Percentiles rank a stretch among this genome's conserved stretches.
These are phyloP conservation scores for Ascochyta clinopodiicola DNA, from an alignment of 2,329 filamentous ascomycete genomes.

Conservation along the genomic window DNA sequence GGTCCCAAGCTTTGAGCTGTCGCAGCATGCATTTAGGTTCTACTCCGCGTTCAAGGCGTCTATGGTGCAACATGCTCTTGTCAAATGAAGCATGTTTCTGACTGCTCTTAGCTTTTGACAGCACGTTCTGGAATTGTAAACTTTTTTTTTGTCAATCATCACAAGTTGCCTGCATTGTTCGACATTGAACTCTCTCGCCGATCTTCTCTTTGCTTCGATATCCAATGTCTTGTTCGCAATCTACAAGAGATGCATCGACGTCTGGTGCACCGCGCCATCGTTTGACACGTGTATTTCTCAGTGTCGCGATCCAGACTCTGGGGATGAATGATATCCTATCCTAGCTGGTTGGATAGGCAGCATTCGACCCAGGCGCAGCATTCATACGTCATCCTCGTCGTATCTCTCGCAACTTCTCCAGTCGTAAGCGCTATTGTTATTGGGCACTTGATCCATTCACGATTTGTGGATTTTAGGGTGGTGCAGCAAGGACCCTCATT, in stretches of 20 bases:
- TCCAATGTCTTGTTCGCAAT: too few relatives aligned
- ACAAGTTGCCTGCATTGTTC: not conserved
- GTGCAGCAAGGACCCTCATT: slow-evolving; percentile 13
- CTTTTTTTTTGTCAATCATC: not conserved
- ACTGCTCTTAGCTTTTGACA: not conserved
- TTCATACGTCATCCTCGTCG: not conserved
- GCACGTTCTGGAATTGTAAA: not conserved
- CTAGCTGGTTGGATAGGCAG: not conserved
- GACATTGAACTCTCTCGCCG: not conserved
- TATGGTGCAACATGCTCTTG: not conserved
- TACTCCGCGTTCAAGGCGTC: slow-evolving; percentile 3
- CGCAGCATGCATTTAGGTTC: not conserved
- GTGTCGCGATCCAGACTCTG: not conserved
- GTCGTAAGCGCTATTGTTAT: not conserved
- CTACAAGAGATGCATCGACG: not conserved
- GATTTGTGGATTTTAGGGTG: slow-evolving; percentile 2
- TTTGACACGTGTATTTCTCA: not conserved
- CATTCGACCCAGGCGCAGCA: not conserved
- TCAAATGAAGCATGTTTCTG: not conserved
- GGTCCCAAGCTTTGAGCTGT: slow-evolving; percentile 9
- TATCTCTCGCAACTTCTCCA: slow-evolving; percentile 1
- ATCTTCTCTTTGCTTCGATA: too few relatives aligned
- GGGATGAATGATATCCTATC: not conserved
- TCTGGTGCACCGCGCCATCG: not conserved
- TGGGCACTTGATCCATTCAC: not conserved